Percentiles rank a stretch among this genome's conserved stretches.
Conservation (phyloP, 805 yeast genomes). For the Brettanomyces nanus region DNA sequence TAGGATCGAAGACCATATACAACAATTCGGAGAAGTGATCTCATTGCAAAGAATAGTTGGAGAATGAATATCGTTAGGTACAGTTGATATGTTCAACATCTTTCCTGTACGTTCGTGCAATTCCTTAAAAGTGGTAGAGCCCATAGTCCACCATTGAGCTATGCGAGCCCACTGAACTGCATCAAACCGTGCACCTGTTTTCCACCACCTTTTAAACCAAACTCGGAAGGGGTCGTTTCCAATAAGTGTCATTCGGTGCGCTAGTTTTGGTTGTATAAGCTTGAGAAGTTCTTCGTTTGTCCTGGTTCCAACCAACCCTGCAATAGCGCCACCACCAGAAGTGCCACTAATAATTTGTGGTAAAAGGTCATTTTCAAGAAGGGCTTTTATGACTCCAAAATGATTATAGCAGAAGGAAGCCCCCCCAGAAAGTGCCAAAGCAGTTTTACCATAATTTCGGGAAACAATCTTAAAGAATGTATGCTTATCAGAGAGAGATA, state of each 20-base stretch:
- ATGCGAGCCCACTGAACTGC: slow-evolving; percentile 67
- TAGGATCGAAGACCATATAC: slow-evolving; percentile 69
- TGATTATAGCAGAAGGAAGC: slow-evolving; percentile 74
- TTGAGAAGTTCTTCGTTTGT: slow-evolving; percentile 56
- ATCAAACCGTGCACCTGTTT: slow-evolving; percentile 74
- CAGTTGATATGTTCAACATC: slow-evolving; percentile 63
- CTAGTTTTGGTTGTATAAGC: slow-evolving; percentile 52
- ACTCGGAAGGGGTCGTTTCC: slow-evolving; percentile 47
- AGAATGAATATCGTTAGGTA: slow-evolving; percentile 75
- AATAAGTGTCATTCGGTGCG: slow-evolving; percentile 60
- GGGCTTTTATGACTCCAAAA: slow-evolving; percentile 66
- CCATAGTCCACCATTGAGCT: slow-evolving; percentile 60
- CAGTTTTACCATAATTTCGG: slow-evolving; percentile 64
- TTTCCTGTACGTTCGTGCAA: slow-evolving; percentile 63
- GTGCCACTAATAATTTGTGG: slow-evolving; percentile 72
- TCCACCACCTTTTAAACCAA: slow-evolving; percentile 60
- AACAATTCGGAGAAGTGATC: slow-evolving; percentile 70
- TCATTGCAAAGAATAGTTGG: slow-evolving; percentile 74
- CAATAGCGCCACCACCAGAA: slow-evolving; percentile 74
- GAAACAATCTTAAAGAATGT: slow-evolving; percentile 48
- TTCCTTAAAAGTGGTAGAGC: slow-evolving; percentile 66
- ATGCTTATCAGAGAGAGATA: slow-evolving; percentile 35
- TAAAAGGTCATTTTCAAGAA: slow-evolving; percentile 55
- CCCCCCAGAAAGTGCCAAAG: slow-evolving; percentile 70
- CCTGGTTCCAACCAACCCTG: slow-evolving; percentile 63